Evolutionary conservation across 371 early-diverging fungal species (phyloP).

Genomic region (Rhizopus microsporus): DNA sequence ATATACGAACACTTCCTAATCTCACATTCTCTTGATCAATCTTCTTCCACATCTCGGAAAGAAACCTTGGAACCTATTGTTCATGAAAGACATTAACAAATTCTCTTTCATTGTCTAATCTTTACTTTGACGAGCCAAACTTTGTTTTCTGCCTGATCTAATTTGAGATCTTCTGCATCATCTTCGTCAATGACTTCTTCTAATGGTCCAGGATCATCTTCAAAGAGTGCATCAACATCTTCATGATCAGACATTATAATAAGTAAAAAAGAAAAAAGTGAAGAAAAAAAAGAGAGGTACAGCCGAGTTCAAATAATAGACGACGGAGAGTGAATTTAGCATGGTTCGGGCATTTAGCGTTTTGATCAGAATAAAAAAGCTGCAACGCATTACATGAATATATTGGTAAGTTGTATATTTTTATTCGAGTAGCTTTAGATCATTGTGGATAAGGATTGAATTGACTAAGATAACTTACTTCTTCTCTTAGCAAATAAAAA

Average conservation of each 20-base stretch:
- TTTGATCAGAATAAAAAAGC: no score
- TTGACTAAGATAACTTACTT: no score
- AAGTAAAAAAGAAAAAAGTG: background rate
- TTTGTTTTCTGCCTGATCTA: conserved; percentile 67
- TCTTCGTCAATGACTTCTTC: conserved; percentile 61
- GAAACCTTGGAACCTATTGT: conserved; percentile 72
- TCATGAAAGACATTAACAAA: background rate
- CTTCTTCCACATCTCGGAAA: conserved; percentile 80
- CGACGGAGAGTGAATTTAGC: background rate
- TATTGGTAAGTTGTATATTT: no score
- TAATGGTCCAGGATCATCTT: conserved; percentile 59
- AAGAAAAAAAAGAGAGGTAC: background rate
- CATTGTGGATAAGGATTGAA: no score
- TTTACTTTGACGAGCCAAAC: conserved; percentile 91
- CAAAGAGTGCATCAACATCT: conserved; percentile 62
- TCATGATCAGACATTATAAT: conserved; percentile 30
- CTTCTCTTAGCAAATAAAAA: no score
- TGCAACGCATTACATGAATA: no score
- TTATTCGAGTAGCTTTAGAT: no score
- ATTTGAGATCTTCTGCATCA: conserved; percentile 71
- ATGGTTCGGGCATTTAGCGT: no score
- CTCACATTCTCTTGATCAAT: conserved; percentile 69
- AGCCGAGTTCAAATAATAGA: background rate
- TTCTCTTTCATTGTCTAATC: conserved; percentile 4
- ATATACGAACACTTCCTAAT: conserved; percentile 81